Conservation (phyloP, 257 asterid genomes). For the Fraxinus cuspidata region DNA sequence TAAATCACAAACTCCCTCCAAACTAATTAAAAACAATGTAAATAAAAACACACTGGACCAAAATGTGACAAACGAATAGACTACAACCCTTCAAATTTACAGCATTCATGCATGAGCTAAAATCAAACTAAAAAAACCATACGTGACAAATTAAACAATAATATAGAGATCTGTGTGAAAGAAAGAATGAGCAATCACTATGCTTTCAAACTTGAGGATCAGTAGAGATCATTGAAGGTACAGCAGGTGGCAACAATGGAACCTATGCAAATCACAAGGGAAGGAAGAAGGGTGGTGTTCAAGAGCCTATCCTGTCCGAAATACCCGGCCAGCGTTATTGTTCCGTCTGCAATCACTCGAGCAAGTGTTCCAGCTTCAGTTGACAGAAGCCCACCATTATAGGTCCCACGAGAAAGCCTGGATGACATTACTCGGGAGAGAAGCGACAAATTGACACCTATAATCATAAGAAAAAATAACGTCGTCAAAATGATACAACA, state of each 20-base stretch:
- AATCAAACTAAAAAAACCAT: too few relatives aligned
- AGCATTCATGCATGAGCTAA: too few relatives aligned
- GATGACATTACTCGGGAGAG: constrained; percentile 97
- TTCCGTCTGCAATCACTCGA: constrained; percentile 86
- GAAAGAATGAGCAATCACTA: not conserved
- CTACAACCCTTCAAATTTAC: too few relatives aligned
- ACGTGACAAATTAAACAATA: not conserved
- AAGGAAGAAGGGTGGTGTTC: constrained; percentile 77
- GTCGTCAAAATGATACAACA: not conserved
- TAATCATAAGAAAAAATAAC: not conserved
- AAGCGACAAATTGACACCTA: constrained; percentile 84
- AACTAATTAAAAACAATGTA: too few relatives aligned
- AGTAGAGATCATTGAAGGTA: constrained; percentile 86
- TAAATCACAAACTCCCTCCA: too few relatives aligned
- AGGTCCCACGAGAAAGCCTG: constrained; percentile 96
- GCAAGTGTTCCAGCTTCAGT: constrained; percentile 98
- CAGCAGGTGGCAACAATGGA: constrained; percentile 84
- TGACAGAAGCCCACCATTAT: constrained; percentile 85
- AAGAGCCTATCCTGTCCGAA: constrained; percentile 68
- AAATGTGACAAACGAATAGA: too few relatives aligned
- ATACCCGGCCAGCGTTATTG: constrained; percentile 85
- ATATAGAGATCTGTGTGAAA: not conserved
- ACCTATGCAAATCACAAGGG: constrained; percentile 67
- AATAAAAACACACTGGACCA: too few relatives aligned
- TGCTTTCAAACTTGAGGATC: constrained; percentile 4